Evolutionary conservation across 352 stramenopile species (phyloP).

Genomic region (Pythium grandisporangium): DNA sequence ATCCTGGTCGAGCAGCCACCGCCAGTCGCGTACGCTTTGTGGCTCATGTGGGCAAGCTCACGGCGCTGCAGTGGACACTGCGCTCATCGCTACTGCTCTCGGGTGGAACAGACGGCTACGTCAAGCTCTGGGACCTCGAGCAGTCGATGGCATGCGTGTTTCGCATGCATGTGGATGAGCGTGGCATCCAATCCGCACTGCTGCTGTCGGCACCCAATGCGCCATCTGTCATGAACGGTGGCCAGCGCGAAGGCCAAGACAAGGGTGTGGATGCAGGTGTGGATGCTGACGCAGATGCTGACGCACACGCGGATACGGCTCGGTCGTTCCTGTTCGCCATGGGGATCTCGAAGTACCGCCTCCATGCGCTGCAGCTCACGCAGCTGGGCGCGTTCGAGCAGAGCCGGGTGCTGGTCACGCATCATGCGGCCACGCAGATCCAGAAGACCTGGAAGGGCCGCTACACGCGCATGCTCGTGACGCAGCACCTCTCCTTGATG

Average conservation of each 20-base stretch:
- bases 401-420: constrained; percentile 18
- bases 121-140: constrained; percentile 51
- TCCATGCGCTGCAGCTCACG: constrained; percentile 25
- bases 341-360: background rate
- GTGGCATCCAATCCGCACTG: constrained; percentile 28
- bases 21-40: constrained; percentile 25
- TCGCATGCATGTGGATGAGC: constrained; percentile 30
- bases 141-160: constrained; percentile 12
- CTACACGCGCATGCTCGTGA: constrained; percentile 38
- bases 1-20: constrained; percentile 1
- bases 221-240: no score
- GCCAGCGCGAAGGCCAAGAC: no score
- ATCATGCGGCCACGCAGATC: constrained; percentile 26
- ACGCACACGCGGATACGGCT: no score
- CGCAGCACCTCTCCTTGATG: constrained; percentile 44
- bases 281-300: no score
- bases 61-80: constrained; percentile 39
- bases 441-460: constrained; percentile 51
- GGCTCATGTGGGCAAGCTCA: constrained; percentile 44
- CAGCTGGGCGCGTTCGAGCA: constrained; percentile 33
- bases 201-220: background rate
- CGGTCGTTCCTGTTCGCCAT: background rate
- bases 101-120: constrained; percentile 44
- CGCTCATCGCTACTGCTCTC: constrained; percentile 29
- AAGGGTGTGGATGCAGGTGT: no score